Conservation (phyloP, 352 stramenopile species). For the Phytopythium oedochilum region DNA sequence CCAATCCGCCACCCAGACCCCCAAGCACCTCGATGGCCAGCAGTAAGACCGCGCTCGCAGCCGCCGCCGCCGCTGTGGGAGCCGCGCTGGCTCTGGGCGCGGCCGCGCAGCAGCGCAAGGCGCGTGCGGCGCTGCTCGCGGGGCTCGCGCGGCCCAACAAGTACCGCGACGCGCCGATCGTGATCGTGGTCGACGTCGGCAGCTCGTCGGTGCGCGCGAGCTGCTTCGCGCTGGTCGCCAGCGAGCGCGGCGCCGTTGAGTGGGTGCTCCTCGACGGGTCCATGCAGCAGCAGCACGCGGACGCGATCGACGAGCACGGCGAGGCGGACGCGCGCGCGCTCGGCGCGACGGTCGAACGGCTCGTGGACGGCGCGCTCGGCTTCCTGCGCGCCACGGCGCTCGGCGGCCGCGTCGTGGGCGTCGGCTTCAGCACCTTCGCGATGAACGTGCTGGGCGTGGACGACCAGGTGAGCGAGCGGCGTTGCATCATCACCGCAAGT, state of each 20-base stretch:
- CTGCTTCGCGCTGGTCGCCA: slow-evolving; percentile 67
- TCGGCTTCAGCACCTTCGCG: slow-evolving; percentile 92
- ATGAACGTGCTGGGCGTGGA: slow-evolving; percentile 94
- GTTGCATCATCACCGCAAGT: no score
- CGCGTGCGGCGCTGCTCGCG: slow-evolving; percentile 15
- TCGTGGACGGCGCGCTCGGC: slow-evolving; percentile 36
- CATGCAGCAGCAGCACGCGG: slow-evolving; percentile 53
- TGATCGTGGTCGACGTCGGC: slow-evolving; percentile 89
- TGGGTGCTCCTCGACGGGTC: slow-evolving; percentile 66
- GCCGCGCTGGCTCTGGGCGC: slow-evolving; percentile 16
- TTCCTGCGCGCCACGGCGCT: slow-evolving; percentile 50
- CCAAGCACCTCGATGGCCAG: background rate
- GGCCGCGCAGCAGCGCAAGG: slow-evolving; percentile 16
- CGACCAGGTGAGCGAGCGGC: slow-evolving; percentile 22
- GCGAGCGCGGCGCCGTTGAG: slow-evolving; percentile 11
- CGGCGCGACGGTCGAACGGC: slow-evolving; percentile 36
- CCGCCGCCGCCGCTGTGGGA: slow-evolving; percentile 13
- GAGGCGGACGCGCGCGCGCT: slow-evolving; percentile 53
- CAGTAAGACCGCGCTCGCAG: slow-evolving; percentile 26
- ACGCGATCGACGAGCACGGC: slow-evolving; percentile 43
- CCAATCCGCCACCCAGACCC: background rate
- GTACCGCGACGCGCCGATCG: slow-evolving; percentile 40
- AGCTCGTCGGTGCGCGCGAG: slow-evolving; percentile 92
- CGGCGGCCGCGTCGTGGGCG: slow-evolving; percentile 40
- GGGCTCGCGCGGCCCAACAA: slow-evolving; percentile 29